Evolutionary conservation across 768 basidiomycete species (phyloP).

Genomic region (Fomitopsis pulvina): DNA sequence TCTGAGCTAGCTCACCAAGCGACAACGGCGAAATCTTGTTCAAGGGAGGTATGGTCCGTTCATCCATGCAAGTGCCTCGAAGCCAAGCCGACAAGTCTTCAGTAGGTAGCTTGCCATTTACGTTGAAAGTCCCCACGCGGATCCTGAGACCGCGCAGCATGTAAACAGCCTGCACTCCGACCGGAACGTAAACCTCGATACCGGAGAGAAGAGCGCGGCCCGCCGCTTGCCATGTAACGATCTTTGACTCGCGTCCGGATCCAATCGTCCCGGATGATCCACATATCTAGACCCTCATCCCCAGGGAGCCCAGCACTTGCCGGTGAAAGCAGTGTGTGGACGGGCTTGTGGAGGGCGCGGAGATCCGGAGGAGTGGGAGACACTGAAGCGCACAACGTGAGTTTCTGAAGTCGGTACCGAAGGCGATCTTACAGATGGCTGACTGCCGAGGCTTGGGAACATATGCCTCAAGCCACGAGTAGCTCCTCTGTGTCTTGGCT

Average conservation of each 20-base stretch:
- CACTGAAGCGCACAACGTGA: background rate
- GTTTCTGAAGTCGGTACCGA: background rate
- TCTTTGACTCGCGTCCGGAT: constrained; percentile 40
- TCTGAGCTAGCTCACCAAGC: constrained; percentile 8
- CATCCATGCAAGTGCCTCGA: constrained; percentile 20
- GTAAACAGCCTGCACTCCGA: background rate
- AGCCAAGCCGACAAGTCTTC: constrained; percentile 70
- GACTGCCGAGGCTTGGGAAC: constrained; percentile 6
- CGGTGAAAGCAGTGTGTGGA: constrained; percentile 50
- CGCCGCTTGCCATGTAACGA: constrained; percentile 4
- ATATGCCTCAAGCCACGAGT: constrained; percentile 39
- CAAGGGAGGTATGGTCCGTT: constrained; percentile 17
- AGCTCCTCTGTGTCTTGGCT: background rate
- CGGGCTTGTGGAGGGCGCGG: constrained; percentile 38
- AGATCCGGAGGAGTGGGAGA: constrained; percentile 43
- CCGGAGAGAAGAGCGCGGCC: constrained; percentile 9
- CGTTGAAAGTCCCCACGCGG: constrained; percentile 78
- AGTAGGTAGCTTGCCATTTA: constrained; percentile 70
- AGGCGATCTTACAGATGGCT: constrained; percentile 6
- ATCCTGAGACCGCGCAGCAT: constrained; percentile 32
- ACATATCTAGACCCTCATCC: constrained; percentile 54
- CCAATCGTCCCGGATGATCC: constrained; percentile 59
- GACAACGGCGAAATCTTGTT: constrained; percentile 21
- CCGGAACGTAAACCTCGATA: constrained; percentile 1
- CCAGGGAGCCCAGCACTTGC: constrained; percentile 57